Base-by-base conservation (phyloP, 768 basidiomycete genomes). In the Suillus plorans region DNA sequence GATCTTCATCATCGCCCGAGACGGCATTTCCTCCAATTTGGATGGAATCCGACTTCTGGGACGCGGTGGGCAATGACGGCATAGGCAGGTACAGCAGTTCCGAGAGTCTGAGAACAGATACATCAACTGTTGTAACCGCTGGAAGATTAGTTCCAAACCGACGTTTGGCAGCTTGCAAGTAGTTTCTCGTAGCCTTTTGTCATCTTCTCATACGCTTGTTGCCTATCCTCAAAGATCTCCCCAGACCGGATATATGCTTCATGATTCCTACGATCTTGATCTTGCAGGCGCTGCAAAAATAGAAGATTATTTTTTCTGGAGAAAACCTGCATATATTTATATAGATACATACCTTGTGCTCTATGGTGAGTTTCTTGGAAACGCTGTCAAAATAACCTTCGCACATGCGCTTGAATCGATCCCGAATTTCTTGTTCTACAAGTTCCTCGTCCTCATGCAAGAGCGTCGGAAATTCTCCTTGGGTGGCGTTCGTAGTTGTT, bases 191-290 rank as follows among this genome's bases (percentile, higher is more conserved):
- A 98, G 53, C 88, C 85, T 77, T 92, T 95, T 45, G 95, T 95
- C 93, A 99, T 97, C 79, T 94, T 95, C 80, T 99, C 97, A 74
- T 99, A 99, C 12, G 93, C 95, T 76, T 99, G 96, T 75, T 99
- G 97, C 41, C 97, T 87, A 75, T 99, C 97, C 73, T 99, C 97
- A 69, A 99, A 99, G 67, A 99, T 98, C 77, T 99, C 97, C 34
- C 97, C 97, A 3, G 96, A 98, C 39, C 96, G 94, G 69, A 99
- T 99, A 74, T 99, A 99, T 64, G 97, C 97, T 80, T 99, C 97
- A 73, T 99, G 97, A 71, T 99, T 99, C 60, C 91, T 85, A 67
- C 90, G 89, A 76, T 99, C 97, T 78, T 97, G 96, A 68, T 97
- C 95, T 89, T 98, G 95, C 55, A 99, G 82, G 57, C 91, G 89